Percentiles rank a stretch among this genome's conserved stretches.
Conservation (phyloP, 306 rosid species). For the Dalbergia cochinchinensis region DNA sequence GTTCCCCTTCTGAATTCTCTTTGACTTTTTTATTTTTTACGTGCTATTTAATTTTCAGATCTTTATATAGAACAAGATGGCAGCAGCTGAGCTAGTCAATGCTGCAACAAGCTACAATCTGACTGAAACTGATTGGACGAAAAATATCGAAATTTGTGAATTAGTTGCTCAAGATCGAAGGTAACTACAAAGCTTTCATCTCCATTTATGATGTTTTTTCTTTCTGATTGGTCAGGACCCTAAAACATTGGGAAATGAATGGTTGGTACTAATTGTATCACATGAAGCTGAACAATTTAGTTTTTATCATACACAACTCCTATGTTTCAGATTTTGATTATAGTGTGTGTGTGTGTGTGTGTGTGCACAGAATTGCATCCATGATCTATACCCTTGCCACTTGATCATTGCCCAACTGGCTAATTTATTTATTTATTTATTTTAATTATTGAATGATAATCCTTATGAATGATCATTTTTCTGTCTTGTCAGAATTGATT, state of each 20-base stretch:
- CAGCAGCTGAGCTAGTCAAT: conserved; percentile 78
- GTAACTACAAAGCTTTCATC: conserved; percentile 47
- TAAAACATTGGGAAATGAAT: conserved; percentile 33
- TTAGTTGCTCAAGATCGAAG: conserved; percentile 85
- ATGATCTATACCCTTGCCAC: too few species aligned
- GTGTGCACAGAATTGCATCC: too few species aligned
- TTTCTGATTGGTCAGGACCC: conserved; percentile 35
- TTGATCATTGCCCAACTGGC: too few species aligned
- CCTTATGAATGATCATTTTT: too few species aligned
- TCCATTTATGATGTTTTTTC: conserved; percentile 21
- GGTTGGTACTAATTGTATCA: conserved; percentile 15
- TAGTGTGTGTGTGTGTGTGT: not conserved
- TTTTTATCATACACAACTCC: not conserved
- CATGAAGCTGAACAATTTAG: conserved; percentile 12
- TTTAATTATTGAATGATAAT: too few species aligned
- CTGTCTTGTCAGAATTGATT: too few species aligned
- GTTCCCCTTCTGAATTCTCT: conserved; percentile 30
- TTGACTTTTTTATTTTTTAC: not conserved
- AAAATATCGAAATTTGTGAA: conserved; percentile 93
- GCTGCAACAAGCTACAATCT: conserved; percentile 87
- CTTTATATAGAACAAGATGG: conserved; percentile 63
- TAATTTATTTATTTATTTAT: too few species aligned
- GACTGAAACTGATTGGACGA: conserved; percentile 84
- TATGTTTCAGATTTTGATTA: conserved; percentile 18
- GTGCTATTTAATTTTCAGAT: conserved; percentile 1